Evolutionary conservation across 31 red algal species (phyloP), one percentile per base, ranked within the genome.

Genomic region (Odonthalia washingtoniensis): DNA sequence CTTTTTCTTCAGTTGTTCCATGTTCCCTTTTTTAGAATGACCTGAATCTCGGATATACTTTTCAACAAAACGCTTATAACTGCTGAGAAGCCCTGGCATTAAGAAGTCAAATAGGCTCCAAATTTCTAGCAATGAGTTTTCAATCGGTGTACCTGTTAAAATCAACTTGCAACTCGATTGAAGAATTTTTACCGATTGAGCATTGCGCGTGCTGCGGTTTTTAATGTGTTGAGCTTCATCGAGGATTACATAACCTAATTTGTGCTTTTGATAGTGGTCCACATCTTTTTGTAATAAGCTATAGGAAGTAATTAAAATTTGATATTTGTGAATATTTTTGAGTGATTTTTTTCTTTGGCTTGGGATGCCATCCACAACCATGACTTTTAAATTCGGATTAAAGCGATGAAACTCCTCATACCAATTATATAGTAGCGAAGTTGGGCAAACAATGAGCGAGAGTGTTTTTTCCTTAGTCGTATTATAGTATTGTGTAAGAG

Each of bases 21-120:
- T 62, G 84, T 93, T 79, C 39, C 93, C 94, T 72, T 74, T 82
- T 75, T 95, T 91, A 31, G 81, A 78, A 32, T 94, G 78, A 28
- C 93, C 77, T 28, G 93, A 87, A 34, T 90, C 93, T 74, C 93
- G 83, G 42, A 99, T 99, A 61, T 95, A 99, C 38, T 75, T 88
- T 33, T 96, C 98, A 39, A 89, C 84, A 78, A 99, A 99, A 17
- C 45, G 64, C 67, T 90, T 85, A 46, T 99, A 92, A 45, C 65
- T 88, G 5, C 98, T 95, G 35, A 99, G 78, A 82, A 97, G 97
- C 43, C 98, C 98, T 17, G 98, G 98, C 94, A 97, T 97, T 27
- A 99, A 70, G 88, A 99, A 99, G 77, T 99, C 98, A 91, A 99
- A 99, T 46, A 99, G 86, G 35, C 92, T 65, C 98, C 98, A 99